phyloP scores from a whole-genome alignment of 192 early-diverging fungal genomes.

The Backusella mclennaniae region DNA sequence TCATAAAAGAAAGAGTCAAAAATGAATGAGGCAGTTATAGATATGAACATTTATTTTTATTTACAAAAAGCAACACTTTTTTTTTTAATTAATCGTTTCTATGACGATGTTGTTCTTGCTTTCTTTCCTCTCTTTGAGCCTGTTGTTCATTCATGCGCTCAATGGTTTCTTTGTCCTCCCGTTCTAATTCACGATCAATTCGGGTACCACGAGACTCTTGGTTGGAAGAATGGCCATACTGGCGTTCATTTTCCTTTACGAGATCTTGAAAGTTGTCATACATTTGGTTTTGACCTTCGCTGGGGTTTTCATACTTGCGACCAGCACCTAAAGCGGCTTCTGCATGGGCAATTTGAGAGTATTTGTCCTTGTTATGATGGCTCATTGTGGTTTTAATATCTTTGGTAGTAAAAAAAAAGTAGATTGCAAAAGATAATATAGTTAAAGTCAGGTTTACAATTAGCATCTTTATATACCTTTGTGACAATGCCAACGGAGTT shows the following conservation, averaged over 20 bases:
- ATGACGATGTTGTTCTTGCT: neutral
- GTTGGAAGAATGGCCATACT: neutral
- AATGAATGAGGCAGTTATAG: neutral
- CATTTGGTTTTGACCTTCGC: constrained; percentile 24
- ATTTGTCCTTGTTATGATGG: neutral
- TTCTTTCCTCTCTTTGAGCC: constrained; percentile 1
- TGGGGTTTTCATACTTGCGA: constrained; percentile 10
- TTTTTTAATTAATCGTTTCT: neutral
- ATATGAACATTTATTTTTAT: neutral
- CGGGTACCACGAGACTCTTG: constrained; percentile 16
- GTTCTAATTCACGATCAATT: constrained; percentile 16
- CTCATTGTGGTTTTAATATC: neutral
- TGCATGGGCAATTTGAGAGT: constrained; percentile 13
- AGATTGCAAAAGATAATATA: neutral
- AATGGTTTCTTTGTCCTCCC: constrained; percentile 13
- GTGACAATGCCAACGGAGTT: neutral
- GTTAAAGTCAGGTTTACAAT: neutral
- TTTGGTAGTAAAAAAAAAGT: neutral
- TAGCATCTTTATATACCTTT: neutral
- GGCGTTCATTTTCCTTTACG: constrained; percentile 11
- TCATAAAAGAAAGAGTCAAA: neutral
- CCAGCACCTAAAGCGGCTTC: constrained; percentile 24
- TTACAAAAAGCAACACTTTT: neutral
- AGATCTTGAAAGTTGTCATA: constrained; percentile 15
- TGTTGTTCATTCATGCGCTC: constrained; percentile 1